A percentile compares a stretch with the other conserved stretches of the same genome.
Evolutionary conservation across 352 stramenopile species (phyloP).

Genomic region (Pythium phragmitis): DNA sequence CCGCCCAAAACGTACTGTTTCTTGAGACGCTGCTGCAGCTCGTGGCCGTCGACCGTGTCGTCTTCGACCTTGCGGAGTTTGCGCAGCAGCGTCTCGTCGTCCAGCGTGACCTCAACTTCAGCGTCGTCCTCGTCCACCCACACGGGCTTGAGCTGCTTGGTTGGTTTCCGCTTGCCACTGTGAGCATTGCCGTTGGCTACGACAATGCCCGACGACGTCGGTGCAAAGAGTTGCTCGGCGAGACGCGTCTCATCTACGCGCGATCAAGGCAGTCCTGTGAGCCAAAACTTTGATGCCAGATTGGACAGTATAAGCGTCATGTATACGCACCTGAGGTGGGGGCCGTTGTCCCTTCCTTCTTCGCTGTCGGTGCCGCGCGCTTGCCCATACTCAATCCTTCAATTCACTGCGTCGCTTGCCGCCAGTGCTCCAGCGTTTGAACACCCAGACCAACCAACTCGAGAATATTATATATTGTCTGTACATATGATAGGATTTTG

Average conservation of each 20-base stretch:
- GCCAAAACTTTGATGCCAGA: not conserved
- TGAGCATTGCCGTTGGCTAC: not conserved
- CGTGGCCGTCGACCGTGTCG: slow-evolving; percentile 59
- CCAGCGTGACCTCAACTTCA: slow-evolving; percentile 67
- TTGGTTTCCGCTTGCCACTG: slow-evolving; percentile 34
- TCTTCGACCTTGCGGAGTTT: slow-evolving; percentile 83
- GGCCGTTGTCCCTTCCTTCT: slow-evolving; percentile 8
- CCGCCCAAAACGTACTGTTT: slow-evolving; percentile 53
- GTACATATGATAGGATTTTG: not conserved
- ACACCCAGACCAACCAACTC: slow-evolving; percentile 23
- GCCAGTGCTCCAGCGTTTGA: slow-evolving; percentile 11
- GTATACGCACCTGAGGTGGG: slow-evolving; percentile 22
- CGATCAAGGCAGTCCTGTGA: not conserved
- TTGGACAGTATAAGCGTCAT: not conserved
- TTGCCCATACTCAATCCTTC: slow-evolving; percentile 44
- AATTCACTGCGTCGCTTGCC: slow-evolving; percentile 3
- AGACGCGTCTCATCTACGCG: slow-evolving; percentile 52
- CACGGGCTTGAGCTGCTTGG: slow-evolving; percentile 43
- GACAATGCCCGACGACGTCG: slow-evolving; percentile 14
- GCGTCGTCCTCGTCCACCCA: slow-evolving; percentile 90
- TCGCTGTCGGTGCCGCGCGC: slow-evolving; percentile 29
- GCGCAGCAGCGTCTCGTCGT: slow-evolving; percentile 63
- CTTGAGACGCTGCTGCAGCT: slow-evolving; percentile 81
- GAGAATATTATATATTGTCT: slow-evolving; percentile 12
- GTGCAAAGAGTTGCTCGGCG: slow-evolving; percentile 49